phyloP scores from a whole-genome alignment of 2,329 filamentous ascomycete species.

The Cladorrhinum sp. region DNA sequence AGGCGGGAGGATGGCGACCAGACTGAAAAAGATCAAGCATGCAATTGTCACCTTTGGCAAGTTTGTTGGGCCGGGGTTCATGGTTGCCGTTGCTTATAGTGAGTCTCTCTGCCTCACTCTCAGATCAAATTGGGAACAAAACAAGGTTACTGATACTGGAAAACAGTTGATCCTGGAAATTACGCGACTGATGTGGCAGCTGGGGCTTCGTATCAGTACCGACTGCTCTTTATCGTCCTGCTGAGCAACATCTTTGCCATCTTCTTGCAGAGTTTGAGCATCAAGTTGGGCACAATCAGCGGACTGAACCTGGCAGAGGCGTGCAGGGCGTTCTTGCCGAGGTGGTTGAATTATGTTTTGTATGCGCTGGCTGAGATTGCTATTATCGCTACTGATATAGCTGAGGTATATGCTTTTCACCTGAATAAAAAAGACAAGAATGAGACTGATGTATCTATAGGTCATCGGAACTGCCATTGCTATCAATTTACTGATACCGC shows the following conservation, averaged over 20 bases:
- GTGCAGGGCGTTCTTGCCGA: constrained; percentile 62
- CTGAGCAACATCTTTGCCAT: constrained; percentile 70
- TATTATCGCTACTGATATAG: constrained; percentile 70
- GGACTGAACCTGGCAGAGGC: constrained; percentile 65
- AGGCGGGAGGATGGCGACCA: background rate
- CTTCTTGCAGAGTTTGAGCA: constrained; percentile 64
- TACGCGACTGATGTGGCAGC: constrained; percentile 69
- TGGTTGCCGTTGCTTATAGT: constrained; percentile 60
- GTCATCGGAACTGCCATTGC: constrained; percentile 71
- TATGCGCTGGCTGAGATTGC: constrained; percentile 64
- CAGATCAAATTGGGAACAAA: background rate
- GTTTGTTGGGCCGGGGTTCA: constrained; percentile 67
- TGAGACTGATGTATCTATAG: constrained; percentile 31
- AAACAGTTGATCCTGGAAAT: constrained; percentile 58
- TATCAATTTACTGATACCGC: constrained; percentile 61
- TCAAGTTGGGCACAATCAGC: constrained; percentile 67
- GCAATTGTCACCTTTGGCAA: constrained; percentile 47
- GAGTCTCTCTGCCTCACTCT: constrained; percentile 26
- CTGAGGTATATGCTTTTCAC: constrained; percentile 47
- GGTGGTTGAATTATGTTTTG: constrained; percentile 61
- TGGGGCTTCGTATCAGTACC: constrained; percentile 63
- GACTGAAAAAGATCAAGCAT: constrained; percentile 22
- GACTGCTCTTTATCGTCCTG: constrained; percentile 65
- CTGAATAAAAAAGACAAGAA: background rate
- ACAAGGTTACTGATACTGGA: background rate